Evolutionary conservation across 2,329 filamentous ascomycete genomes (phyloP).

Genomic region (Exserohilum turcica): DNA sequence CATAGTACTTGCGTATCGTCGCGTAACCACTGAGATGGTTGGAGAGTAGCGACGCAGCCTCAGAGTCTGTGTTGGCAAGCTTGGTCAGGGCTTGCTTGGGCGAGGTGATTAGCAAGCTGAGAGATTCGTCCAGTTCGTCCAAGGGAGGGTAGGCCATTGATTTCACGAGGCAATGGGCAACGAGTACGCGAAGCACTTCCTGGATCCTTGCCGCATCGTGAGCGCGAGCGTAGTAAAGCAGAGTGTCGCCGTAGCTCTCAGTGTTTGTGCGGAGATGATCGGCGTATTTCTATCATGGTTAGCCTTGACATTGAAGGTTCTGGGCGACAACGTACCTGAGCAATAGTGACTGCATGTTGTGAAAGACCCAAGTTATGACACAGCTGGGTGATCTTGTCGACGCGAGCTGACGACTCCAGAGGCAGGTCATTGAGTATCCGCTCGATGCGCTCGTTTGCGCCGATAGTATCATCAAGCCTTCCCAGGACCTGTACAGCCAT

Average conservation of each 20-base stretch:
- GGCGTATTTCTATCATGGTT: slow-evolving; percentile 71
- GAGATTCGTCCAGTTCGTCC: slow-evolving; percentile 72
- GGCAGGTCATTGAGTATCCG: slow-evolving; percentile 75
- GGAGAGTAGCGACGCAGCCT: slow-evolving; percentile 82
- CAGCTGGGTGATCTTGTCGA: slow-evolving; percentile 81
- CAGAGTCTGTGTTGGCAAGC: slow-evolving; percentile 74
- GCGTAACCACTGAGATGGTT: slow-evolving; percentile 91
- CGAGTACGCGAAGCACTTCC: slow-evolving; percentile 83
- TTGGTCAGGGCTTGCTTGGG: slow-evolving; percentile 73
- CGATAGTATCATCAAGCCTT: slow-evolving; percentile 74
- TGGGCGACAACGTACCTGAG: slow-evolving; percentile 67
- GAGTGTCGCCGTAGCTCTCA: slow-evolving; percentile 79
- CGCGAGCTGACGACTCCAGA: slow-evolving; percentile 70
- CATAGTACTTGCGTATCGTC: slow-evolving; percentile 86
- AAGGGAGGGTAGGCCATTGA: slow-evolving; percentile 78
- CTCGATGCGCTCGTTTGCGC: slow-evolving; percentile 74
- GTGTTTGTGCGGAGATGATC: slow-evolving; percentile 74
- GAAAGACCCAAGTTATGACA: slow-evolving; percentile 79
- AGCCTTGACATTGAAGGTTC: slow-evolving; percentile 13
- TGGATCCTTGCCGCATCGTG: slow-evolving; percentile 79
- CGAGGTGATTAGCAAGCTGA: slow-evolving; percentile 71
- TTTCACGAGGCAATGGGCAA: slow-evolving; percentile 84
- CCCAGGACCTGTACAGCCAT: slow-evolving; percentile 82
- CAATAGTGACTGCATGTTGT: slow-evolving; percentile 77
- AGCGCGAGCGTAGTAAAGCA: slow-evolving; percentile 89